Evolutionary conservation across 331 rosid genomes (phyloP), one percentile per base, ranked within the genome.

Genomic region (Dryas integrifolia): DNA sequence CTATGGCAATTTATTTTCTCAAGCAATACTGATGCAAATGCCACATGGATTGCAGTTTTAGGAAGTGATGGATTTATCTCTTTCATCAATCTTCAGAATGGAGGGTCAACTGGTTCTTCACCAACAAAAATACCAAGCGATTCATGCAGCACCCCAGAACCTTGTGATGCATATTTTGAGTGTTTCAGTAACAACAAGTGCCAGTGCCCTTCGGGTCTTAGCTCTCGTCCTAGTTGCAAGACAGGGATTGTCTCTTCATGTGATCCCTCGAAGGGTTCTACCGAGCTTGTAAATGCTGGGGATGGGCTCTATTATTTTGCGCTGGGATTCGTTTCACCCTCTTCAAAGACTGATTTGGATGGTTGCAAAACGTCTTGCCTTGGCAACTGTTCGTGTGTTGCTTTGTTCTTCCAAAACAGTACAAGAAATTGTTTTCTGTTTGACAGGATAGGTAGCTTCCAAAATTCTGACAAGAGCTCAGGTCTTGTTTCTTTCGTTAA

Each of bases 341-440:
- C 88, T 76, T 84, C 86, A 5, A 88, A 75, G 59, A 87, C 85
- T 2, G 87, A 94, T 77, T 60, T 89, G 77, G 68, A 70, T 9
- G 79, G 96, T n/a, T 94, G 97, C 87, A 85, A 86, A 60, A 57
- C 72, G 4, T 85, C 89, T 44, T 94, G 98, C 81, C 61, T 48
- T 9, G 83, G 82, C 45, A 88, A 89, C 78, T 91, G 98, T 74
- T 84, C 96, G 0, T 94, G 98, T 75, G 87, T 85, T 58, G 96
- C 90, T 0, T 3, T 91, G 87, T 94, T 94, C 89, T 94, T 89
- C 70, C 87, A 94, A 14, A 86, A 4, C 74, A 86, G 81, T 55
- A 82, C 97, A 6, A 92, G 97, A 38, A 82, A 79, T 47, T 94
- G 98, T 72, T 91, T 81, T 65, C 72, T 81, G 48, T 72, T 94